Percentiles rank a stretch among this genome's conserved stretches.
Evolutionary conservation across 345 rosid genomes (phyloP).

Genomic region (Turnera subulata): DNA sequence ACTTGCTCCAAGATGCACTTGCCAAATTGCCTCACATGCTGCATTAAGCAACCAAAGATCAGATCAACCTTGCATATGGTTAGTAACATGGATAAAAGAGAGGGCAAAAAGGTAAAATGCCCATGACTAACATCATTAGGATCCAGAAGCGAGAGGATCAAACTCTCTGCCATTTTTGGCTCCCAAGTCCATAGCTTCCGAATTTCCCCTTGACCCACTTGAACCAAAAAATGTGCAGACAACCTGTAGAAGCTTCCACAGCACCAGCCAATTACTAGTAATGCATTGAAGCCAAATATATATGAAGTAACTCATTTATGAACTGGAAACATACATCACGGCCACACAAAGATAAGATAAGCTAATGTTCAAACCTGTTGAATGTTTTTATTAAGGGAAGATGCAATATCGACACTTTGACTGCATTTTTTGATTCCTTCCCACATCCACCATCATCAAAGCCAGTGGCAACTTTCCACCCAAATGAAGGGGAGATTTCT

Average conservation of each 20-base stretch:
- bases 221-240: slow-evolving; percentile 63
- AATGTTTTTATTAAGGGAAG: slow-evolving; percentile 63
- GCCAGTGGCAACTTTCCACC: slow-evolving; percentile 91
- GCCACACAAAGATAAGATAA: slow-evolving; percentile 6
- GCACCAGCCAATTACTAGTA: not conserved
- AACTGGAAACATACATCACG: slow-evolving; percentile 15
- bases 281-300: not conserved
- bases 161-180: slow-evolving; percentile 77
- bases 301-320: not conserved
- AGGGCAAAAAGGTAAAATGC: not conserved
- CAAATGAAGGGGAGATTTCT: slow-evolving; percentile 73
- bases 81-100: slow-evolving; percentile 15
- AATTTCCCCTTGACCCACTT: slow-evolving; percentile 57
- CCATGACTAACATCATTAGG: slow-evolving; percentile 71
- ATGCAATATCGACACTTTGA: slow-evolving; percentile 65
- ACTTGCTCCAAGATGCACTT: slow-evolving; percentile 85
- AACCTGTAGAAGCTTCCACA: slow-evolving; percentile 49
- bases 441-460: slow-evolving; percentile 88
- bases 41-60: slow-evolving; percentile 29
- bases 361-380: slow-evolving; percentile 53
- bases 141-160: slow-evolving; percentile 83
- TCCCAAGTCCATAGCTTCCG: slow-evolving; percentile 90
- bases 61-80: slow-evolving; percentile 8
- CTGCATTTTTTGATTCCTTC: slow-evolving; percentile 73
- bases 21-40: slow-evolving; percentile 83